These are phyloP conservation scores for Cytospora mali DNA, from an alignment of 2,329 filamentous ascomycete species.

Conservation along the genomic window DNA sequence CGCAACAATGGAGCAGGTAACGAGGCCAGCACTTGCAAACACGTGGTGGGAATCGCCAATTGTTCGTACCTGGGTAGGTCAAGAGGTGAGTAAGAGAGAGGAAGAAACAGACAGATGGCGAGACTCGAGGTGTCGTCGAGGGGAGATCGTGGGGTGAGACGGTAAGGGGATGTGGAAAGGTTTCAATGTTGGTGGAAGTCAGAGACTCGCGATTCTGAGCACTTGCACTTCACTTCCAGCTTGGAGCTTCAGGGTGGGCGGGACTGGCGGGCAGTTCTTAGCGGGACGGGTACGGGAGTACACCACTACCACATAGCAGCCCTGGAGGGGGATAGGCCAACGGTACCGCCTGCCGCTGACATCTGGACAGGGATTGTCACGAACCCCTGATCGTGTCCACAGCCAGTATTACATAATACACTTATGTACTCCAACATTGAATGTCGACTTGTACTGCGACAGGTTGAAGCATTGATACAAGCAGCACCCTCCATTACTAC, in stretches of 20 bases:
- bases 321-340: no score
- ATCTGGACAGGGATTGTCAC: no score
- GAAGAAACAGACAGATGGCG: background rate
- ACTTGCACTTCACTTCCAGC: background rate
- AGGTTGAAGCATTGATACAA: no score
- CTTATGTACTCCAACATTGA: no score
- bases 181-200: background rate
- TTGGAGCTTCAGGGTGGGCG: background rate
- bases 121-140: background rate
- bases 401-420: no score
- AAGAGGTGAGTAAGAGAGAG: background rate
- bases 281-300: background rate
- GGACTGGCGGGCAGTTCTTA: background rate
- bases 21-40: background rate
- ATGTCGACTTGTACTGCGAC: no score
- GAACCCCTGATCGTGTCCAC: no score
- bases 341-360: no score
- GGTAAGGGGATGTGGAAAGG: background rate
- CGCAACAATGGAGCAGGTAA: slow-evolving; percentile 4
- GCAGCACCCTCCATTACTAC: no score
- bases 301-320: background rate
- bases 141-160: background rate
- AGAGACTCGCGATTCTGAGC: background rate
- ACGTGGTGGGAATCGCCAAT: background rate
- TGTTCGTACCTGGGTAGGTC: background rate